Evolutionary conservation across 768 basidiomycete species (phyloP), one percentile per base, ranked within the genome.

Genomic region (Lactarius quietus): DNA sequence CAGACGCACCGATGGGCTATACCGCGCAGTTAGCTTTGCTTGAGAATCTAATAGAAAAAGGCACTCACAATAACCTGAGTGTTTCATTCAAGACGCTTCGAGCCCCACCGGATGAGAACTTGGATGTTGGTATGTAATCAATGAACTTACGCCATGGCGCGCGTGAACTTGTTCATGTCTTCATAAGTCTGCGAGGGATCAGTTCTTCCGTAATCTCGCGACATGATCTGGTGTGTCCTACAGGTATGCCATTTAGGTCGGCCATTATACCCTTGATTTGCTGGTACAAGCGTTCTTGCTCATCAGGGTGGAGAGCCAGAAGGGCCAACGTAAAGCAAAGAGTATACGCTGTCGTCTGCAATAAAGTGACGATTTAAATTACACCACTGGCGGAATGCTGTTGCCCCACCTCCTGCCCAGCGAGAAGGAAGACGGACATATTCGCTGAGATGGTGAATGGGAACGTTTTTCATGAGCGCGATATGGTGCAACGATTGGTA

Each of bases 61-160:
- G 14, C 20, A 69, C 69, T 52, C 51, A 70, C 67, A 64, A 83
- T 72, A 84, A 66, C 26, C 83, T 76, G 23, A 83, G 70, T 3
- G 82, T 81, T 71, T 85, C 83, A 63, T 83, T 75, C 62, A 81
- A 79, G 6, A 82, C 81, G 23, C 82, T 83, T 39, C 48, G 14
- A n/a, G 14, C 23, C 48, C 28, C 20, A 8, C 17, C 14, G 12
- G 18, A 54, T 63, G 29, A 65, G 55, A 48, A 54, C 33, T 29
- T 0, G 35, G 23, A 38, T n/a, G 31, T 23, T 38, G 18, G 14
- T 23, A 31, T 5, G 14, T 23, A 52, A 14, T 31, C 9, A 35
- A 26, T 23, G 15, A 26, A 68, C 41, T 23, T 31, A 71, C 70
- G 70, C 71, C 48, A 71, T 45, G 3, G 68, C 57, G 20, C 62